phyloP scores from a whole-genome alignment of 257 asterid species.

The Solanum ossicruentum region DNA sequence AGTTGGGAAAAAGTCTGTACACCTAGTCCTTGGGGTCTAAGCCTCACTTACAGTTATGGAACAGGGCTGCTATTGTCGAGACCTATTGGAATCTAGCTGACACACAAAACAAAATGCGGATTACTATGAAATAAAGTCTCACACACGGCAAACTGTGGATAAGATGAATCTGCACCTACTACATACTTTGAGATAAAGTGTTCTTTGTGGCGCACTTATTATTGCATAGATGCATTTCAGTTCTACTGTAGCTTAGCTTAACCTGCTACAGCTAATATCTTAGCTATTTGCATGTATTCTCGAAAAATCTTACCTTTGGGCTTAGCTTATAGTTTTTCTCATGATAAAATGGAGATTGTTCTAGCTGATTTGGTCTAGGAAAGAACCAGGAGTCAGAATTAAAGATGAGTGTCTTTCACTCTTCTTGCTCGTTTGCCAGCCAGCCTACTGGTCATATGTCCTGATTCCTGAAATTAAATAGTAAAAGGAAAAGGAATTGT shows the following conservation, averaged over 20 bases:
- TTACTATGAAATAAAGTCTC: too few relatives aligned
- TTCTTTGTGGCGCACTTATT: neutral
- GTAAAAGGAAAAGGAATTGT: neutral
- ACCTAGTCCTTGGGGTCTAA: neutral
- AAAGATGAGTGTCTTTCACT: neutral
- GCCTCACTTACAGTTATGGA: too few relatives aligned
- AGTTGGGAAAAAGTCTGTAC: neutral
- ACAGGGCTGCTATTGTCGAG: too few relatives aligned
- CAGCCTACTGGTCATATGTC: neutral
- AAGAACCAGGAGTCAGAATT: neutral
- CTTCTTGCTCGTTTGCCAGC: neutral
- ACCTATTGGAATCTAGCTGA: too few relatives aligned
- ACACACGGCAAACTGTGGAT: neutral
- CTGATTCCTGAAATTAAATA: neutral
- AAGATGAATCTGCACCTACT: neutral
- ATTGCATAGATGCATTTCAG: neutral
- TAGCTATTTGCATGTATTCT: neutral
- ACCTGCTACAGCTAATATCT: too few relatives aligned
- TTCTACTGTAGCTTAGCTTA: neutral
- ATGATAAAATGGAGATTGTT: neutral
- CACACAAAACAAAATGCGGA: neutral
- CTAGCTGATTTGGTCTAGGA: neutral
- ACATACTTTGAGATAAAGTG: too few relatives aligned
- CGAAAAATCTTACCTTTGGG: neutral
- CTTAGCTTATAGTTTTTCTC: neutral